Conservation (phyloP, 2,329 filamentous ascomycete genomes). For the Phaeophleospora eucalypticola region DNA sequence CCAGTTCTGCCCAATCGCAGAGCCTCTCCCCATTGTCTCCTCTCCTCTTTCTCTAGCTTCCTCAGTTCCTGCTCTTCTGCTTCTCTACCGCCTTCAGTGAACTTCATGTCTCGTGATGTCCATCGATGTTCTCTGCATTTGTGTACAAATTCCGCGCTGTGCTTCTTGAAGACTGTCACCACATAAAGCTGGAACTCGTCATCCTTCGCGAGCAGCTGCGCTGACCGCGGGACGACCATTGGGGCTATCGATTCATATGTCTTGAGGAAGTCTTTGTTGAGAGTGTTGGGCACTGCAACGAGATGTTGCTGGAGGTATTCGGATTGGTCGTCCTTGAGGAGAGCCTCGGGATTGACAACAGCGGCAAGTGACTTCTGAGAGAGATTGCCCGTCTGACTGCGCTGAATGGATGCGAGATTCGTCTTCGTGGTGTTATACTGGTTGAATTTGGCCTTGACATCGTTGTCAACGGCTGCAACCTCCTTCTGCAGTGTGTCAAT, state of each 20-base stretch:
- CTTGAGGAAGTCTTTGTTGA: constrained; percentile 82
- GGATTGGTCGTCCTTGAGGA: constrained; percentile 74
- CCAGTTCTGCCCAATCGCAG: constrained; percentile 82
- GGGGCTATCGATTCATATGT: constrained; percentile 82
- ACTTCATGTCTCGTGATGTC: constrained; percentile 91
- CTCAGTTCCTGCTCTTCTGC: constrained; percentile 85
- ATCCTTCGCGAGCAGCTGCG: constrained; percentile 73
- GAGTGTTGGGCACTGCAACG: constrained; percentile 75
- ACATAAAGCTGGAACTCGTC: constrained; percentile 85
- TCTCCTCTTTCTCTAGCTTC: constrained; percentile 75
- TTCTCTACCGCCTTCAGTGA: constrained; percentile 83
- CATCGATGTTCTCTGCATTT: constrained; percentile 91
- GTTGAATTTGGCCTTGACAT: constrained; percentile 88
- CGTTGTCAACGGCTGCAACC: constrained; percentile 85
- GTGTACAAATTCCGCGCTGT: constrained; percentile 79
- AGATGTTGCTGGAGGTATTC: constrained; percentile 97
- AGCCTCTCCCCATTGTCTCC: constrained; percentile 89
- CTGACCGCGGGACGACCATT: constrained; percentile 92
- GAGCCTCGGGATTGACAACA: constrained; percentile 68
- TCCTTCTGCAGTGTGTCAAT: constrained; percentile 90
- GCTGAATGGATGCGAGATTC: constrained; percentile 73
- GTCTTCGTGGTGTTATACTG: constrained; percentile 92
- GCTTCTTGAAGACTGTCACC: constrained; percentile 91
- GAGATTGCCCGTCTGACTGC: constrained; percentile 90
- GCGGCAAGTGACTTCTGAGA: constrained; percentile 90